phyloP scores from a whole-genome alignment of 164 flowering plant genomes.

The Vitis labrusca region DNA sequence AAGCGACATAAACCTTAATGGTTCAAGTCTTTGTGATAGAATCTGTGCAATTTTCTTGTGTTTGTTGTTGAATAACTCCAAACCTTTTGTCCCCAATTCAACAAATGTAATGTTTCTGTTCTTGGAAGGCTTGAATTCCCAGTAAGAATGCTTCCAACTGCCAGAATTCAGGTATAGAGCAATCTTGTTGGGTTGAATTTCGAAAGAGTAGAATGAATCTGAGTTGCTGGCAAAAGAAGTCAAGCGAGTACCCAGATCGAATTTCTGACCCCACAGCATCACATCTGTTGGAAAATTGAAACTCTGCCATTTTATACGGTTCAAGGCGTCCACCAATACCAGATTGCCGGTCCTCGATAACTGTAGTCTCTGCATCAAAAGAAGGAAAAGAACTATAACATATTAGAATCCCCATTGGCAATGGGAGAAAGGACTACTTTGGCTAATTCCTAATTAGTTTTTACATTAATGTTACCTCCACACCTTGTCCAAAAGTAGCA shows the following conservation, averaged over 20 bases:
- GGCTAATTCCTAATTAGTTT: background rate
- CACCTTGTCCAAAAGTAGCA: constrained; percentile 80
- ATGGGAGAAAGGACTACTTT: background rate
- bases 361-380: constrained; percentile 58
- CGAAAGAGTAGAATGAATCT: constrained; percentile 53
- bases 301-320: constrained; percentile 78
- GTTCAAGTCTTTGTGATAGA: constrained; percentile 21
- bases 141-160: constrained; percentile 63
- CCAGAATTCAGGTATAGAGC: constrained; percentile 59
- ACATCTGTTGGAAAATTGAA: constrained; percentile 81
- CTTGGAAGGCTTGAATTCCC: constrained; percentile 64
- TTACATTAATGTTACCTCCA: constrained; percentile 53
- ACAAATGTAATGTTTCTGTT: constrained; percentile 48
- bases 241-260: constrained; percentile 50
- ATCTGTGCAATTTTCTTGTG: constrained; percentile 49
- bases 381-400: background rate
- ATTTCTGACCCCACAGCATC: constrained; percentile 70
- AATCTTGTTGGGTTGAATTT: constrained; percentile 52
- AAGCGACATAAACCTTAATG: constrained; percentile 59
- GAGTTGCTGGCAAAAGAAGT: constrained; percentile 55
- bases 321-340: constrained; percentile 45
- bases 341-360: constrained; percentile 64
- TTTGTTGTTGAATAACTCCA: constrained; percentile 47
- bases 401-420: too few relatives aligned
- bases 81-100: constrained; percentile 47